Evolutionary conservation across 352 stramenopile species (phyloP), one percentile per base, ranked within the genome.

Genomic region (Phytophthora pini): DNA sequence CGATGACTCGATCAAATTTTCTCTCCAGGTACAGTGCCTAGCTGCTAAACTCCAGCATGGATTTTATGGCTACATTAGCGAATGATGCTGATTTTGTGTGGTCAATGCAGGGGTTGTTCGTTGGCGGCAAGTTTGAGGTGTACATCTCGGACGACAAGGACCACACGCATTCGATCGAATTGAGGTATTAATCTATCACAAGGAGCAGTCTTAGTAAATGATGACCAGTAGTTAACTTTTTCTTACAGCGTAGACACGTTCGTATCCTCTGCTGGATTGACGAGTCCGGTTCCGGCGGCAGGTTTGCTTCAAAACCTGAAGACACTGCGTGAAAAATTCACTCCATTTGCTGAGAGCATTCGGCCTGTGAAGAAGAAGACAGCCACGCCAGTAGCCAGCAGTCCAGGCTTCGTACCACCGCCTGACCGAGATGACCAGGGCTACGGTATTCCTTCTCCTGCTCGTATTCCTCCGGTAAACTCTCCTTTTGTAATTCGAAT

Each of bases 111-210:
- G 81, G 76, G 13, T 53, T 95, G 38, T 92, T 89, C 57, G 82
- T 95, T 41, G 78, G 82, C 22, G 79, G 72, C 48, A 93, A 89
- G 57, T 87, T 95, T 22, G 81, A 93, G 56, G 72, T 93, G 40
- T 93, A 93, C 66, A 64, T 95, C 13, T 92, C 82, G 3, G 78
- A 89, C 22, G 62, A 84, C 61, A 79, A 83, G 48, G 60, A 89
- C 9, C 74, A 87, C 56, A 90, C 80, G 8, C 74, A 90, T 48
- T 93, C 88, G 9, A 84, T 93, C 36, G 85, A 92, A 64, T 61
- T 95, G 24, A 88, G 70, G 85, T 90, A 61, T 36, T 5, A 10
- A 4, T 34, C 9, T 34, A 34, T 34, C 31, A 36, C 31, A 4
- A 26, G 24, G 2, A 11, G 63, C 8, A 38, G 3, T 26, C 31